Base-by-base conservation (phyloP, 1,139 yeast species). In the Suhomyces bolitotheri region DNA sequence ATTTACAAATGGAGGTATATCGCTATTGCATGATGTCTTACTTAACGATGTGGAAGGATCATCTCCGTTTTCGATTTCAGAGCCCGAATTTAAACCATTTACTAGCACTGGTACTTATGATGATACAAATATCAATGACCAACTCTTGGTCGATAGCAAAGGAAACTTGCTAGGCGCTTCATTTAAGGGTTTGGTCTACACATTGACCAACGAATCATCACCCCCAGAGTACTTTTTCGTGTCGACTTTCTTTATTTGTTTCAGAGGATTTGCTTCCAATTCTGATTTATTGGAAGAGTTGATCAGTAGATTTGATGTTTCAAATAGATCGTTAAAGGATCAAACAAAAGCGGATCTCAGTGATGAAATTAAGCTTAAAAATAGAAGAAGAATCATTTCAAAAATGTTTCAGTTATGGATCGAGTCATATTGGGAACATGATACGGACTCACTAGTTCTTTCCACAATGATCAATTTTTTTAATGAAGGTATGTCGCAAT, bases 361-460 rank as follows among this genome's bases (percentile, higher is more conserved):
- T 43, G 60, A 72, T 9, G 77, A 78, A 44, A 64, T 79, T 14
- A 69, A 73, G 39, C 51, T 82, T 34, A 79, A 80, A 50, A 79
- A 73, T 46, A 71, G 95, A 54, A 68, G 95, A 50, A 75, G 80
- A 41, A 62, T 82, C 36, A 78, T 87, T 27, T 78, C 82, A 45
- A 78, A 75, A 47, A 68, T 84, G 58, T 78, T 88, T 50, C 84
- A 79, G 51, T 65, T 80, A 33, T 90, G 97, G 97, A 62, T 89
- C 59, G 95, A 87, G 58, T 82, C 92, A 35, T 88, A 83, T 54
- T 90, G 96, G 96, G 76, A 79, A 47, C 76, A 71, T 37, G 71
- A 74, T 22, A 50, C 64, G 10, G 96, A 88, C 53, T 76, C 73
- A 43, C 64, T 61, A 16, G 66, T 80, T 22, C 60, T 89, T 30